phyloP scores from a whole-genome alignment of 2,329 filamentous ascomycete genomes.

The Alternaria burnsii region DNA sequence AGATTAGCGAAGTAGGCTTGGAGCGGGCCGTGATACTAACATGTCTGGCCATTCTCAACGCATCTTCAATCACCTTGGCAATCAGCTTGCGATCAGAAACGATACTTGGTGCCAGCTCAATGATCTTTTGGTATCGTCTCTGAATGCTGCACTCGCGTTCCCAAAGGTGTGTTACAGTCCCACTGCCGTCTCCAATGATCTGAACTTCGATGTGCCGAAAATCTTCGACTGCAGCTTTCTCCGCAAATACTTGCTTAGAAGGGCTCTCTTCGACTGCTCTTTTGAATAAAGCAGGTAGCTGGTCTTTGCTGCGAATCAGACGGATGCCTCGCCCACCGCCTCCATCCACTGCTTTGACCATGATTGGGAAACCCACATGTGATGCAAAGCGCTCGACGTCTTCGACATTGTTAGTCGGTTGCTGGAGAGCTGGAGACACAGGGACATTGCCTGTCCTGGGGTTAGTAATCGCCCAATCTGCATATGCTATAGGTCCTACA shows the following conservation, averaged over 20 bases:
- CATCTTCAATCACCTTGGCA: conserved; percentile 61
- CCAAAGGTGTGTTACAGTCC: conserved; percentile 64
- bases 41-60: conserved; percentile 61
- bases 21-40: conserved; percentile 35
- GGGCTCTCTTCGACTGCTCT: conserved; percentile 67
- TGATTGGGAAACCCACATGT: conserved; percentile 62
- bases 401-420: conserved; percentile 54
- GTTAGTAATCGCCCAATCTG: background rate
- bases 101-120: conserved; percentile 66
- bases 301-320: conserved; percentile 56
- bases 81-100: conserved; percentile 58
- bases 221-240: conserved; percentile 69
- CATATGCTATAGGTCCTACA: conserved; percentile 43
- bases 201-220: conserved; percentile 70
- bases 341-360: conserved; percentile 72
- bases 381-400: conserved; percentile 67
- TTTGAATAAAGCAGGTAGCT: conserved; percentile 58
- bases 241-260: conserved; percentile 65
- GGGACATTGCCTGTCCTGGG: conserved; percentile 55
- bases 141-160: conserved; percentile 70
- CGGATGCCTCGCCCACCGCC: conserved; percentile 69
- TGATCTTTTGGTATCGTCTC: conserved; percentile 67
- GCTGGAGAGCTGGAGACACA: conserved; percentile 58
- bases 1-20: background rate
- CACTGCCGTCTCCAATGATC: conserved; percentile 65